A percentile compares a stretch with the other conserved stretches of the same genome.
Evolutionary conservation across 2,329 filamentous ascomycete genomes (phyloP).

Genomic region (Fusarium oxysporum): DNA sequence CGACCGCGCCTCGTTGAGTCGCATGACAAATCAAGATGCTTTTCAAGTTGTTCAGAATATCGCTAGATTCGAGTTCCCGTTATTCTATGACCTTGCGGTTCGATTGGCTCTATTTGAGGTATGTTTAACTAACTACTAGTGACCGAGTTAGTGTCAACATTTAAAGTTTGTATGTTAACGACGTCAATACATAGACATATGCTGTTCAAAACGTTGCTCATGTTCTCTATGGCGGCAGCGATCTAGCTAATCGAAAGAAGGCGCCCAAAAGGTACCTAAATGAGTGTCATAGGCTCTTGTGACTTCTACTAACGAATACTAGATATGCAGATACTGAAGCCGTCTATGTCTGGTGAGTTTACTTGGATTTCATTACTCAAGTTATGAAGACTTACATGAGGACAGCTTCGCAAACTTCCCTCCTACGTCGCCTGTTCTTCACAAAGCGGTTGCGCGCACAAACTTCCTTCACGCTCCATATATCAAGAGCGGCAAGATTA

Average conservation of each 20-base stretch:
- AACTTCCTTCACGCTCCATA: constrained; percentile 55
- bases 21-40: constrained; percentile 59
- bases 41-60: constrained; percentile 56
- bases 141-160: neutral
- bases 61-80: constrained; percentile 52
- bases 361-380: neutral
- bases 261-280: constrained; percentile 51
- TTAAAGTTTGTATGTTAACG: neutral
- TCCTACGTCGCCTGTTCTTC: constrained; percentile 46
- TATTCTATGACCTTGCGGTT: constrained; percentile 52
- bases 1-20: constrained; percentile 51
- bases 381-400: neutral
- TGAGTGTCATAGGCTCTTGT: neutral
- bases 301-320: neutral
- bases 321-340: constrained; percentile 57
- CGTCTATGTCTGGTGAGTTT: constrained; percentile 51
- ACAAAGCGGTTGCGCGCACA: constrained; percentile 54
- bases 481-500: constrained; percentile 51
- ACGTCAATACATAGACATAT: constrained; percentile 51
- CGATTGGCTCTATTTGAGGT: constrained; percentile 57
- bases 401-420: constrained; percentile 48
- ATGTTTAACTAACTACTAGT: neutral
- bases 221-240: constrained; percentile 52
- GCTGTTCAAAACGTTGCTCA: constrained; percentile 53
- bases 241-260: constrained; percentile 48